Evolutionary conservation across 78 protist genomes (phyloP).

Genomic region (Planoprotostelium fungivorum): DNA sequence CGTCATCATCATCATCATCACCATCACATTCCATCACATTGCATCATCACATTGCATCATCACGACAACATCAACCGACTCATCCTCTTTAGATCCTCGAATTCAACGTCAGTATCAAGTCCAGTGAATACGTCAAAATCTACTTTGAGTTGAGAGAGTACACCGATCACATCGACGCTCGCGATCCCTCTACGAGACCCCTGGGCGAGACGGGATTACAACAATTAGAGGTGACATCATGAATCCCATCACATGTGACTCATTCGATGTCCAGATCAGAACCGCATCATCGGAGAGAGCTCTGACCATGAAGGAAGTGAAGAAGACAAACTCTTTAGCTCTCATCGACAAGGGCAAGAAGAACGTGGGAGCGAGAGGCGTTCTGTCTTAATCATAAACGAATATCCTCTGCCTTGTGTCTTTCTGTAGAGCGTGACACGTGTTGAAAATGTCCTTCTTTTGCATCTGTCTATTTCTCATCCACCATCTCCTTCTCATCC

Average conservation of each 20-base stretch:
- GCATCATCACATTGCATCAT: background rate
- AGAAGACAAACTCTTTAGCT: background rate
- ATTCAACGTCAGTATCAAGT: background rate
- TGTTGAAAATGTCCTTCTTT: too few relatives aligned
- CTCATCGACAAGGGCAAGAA: background rate
- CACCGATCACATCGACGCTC: background rate
- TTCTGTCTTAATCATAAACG: background rate
- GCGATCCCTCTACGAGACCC: background rate
- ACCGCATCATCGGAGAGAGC: background rate
- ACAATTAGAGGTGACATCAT: background rate
- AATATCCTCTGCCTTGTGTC: too few relatives aligned
- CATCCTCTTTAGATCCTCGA: background rate
- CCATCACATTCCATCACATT: too few relatives aligned
- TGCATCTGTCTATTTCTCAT: too few relatives aligned
- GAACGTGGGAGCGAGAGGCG: background rate
- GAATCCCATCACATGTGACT: background rate
- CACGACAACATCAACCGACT: background rate
- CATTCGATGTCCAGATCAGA: background rate
- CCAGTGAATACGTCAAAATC: background rate
- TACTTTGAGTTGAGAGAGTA: background rate
- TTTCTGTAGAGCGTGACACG: too few relatives aligned
- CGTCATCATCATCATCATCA: background rate
- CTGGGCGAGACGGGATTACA: background rate
- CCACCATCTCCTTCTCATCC: too few relatives aligned
- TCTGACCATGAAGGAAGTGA: background rate